Evolutionary conservation across 1,284 basidiomycete genomes (phyloP).

Genomic region (Trametes hirsuta): DNA sequence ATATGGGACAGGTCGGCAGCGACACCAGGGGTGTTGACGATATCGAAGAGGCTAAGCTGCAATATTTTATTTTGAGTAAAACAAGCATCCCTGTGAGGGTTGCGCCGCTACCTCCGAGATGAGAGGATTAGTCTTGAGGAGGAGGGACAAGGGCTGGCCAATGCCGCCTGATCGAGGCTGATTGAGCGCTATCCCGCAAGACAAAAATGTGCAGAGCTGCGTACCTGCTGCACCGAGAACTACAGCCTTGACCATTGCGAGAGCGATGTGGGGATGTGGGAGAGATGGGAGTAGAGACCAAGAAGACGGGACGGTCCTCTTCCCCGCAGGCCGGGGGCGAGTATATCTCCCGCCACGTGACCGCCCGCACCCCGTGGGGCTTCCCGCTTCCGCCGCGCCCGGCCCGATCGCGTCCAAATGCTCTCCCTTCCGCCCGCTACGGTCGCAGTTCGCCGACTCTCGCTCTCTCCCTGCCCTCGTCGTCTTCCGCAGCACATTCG

Average conservation of each 20-base stretch:
- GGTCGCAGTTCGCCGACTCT: neutral
- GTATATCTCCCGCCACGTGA: slow-evolving; percentile 23
- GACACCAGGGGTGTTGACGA: slow-evolving; percentile 95
- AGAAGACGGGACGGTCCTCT: neutral
- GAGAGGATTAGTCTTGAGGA: slow-evolving; percentile 85
- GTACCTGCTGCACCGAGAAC: slow-evolving; percentile 91
- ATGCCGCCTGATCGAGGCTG: slow-evolving; percentile 68
- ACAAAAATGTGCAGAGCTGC: neutral
- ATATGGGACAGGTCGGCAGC: slow-evolving; percentile 95
- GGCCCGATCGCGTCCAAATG: slow-evolving; percentile 6
- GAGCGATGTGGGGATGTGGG: slow-evolving; percentile 16
- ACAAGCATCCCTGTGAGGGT: neutral
- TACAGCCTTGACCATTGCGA: slow-evolving; percentile 82
- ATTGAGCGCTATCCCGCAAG: neutral
- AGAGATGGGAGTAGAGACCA: slow-evolving; percentile 14
- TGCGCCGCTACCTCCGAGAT: slow-evolving; percentile 67
- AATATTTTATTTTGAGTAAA: neutral
- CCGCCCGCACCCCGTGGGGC: slow-evolving; percentile 13
- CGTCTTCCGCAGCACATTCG: neutral
- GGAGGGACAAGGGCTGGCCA: slow-evolving; percentile 90
- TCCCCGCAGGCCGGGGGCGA: slow-evolving; percentile 4
- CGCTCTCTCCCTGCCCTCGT: neutral
- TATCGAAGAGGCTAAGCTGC: slow-evolving; percentile 91
- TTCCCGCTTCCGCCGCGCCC: slow-evolving; percentile 1
- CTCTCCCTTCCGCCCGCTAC: neutral